These are phyloP conservation scores for Papiliotrema flavescens DNA, from an alignment of 1,284 basidiomycete species.

Conservation along the genomic window DNA sequence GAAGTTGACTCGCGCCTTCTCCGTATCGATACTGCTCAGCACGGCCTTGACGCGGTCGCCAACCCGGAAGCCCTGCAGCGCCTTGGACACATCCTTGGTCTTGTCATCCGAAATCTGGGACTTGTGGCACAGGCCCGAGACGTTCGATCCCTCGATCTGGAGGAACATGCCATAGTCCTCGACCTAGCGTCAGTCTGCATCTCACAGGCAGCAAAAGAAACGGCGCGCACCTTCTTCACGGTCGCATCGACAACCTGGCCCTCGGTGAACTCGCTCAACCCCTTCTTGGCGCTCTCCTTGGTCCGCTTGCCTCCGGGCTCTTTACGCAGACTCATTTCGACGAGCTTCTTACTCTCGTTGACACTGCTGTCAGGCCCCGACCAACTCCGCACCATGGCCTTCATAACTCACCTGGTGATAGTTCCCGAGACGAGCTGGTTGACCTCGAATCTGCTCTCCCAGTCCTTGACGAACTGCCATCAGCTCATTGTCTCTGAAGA, in stretches of 20 bases:
- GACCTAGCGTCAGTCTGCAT: slow-evolving; percentile 42
- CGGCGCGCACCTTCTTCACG: slow-evolving; percentile 56
- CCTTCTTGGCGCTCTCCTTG: slow-evolving; percentile 35
- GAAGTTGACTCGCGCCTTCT: slow-evolving; percentile 77
- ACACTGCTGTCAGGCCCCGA: slow-evolving; percentile 54
- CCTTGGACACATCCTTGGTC: slow-evolving; percentile 69
- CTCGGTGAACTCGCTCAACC: slow-evolving; percentile 60
- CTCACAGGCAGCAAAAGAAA: slow-evolving; percentile 2
- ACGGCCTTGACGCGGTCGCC: slow-evolving; percentile 82
- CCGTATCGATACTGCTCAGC: slow-evolving; percentile 66
- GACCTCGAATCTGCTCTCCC: slow-evolving; percentile 75
- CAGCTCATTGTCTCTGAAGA: slow-evolving; percentile 2
- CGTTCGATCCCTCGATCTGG: slow-evolving; percentile 72
- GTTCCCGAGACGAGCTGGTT: slow-evolving; percentile 85
- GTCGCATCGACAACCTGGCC: slow-evolving; percentile 72
- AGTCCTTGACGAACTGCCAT: slow-evolving; percentile 83
- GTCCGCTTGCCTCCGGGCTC: slow-evolving; percentile 52
- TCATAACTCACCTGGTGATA: slow-evolving; percentile 62
- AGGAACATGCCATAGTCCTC: slow-evolving; percentile 92
- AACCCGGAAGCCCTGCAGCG: slow-evolving; percentile 76
- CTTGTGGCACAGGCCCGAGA: slow-evolving; percentile 91
- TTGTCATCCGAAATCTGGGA: slow-evolving; percentile 85
- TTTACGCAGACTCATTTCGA: slow-evolving; percentile 80
- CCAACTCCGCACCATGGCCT: not conserved
- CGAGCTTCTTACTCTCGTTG: slow-evolving; percentile 64